Percentiles rank a stretch among this genome's conserved stretches.
These are phyloP conservation scores for Parsonsia alboflavescens DNA, from an alignment of 257 asterid species.

Conservation along the genomic window DNA sequence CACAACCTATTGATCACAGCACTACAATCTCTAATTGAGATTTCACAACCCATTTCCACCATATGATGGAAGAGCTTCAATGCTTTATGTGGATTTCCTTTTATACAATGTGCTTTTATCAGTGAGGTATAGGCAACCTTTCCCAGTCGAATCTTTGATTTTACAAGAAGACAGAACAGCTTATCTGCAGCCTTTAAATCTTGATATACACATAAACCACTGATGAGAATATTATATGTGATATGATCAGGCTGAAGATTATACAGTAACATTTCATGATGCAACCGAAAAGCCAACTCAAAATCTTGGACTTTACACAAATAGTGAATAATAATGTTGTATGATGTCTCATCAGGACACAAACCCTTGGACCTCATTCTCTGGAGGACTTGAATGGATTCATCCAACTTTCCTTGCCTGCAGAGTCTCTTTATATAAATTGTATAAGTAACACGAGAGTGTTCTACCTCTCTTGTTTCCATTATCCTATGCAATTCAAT, in stretches of 20 bases:
- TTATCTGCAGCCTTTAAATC: constrained; percentile 50
- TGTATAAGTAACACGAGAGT: constrained; percentile 62
- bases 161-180: constrained; percentile 40
- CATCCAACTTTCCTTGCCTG: constrained; percentile 45
- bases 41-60: constrained; percentile 54
- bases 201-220: constrained; percentile 57
- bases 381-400: constrained; percentile 37
- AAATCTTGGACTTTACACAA: constrained; percentile 47
- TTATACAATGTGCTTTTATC: constrained; percentile 71
- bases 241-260: constrained; percentile 44
- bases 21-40: constrained; percentile 64
- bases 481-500: constrained; percentile 46
- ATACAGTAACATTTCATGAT: constrained; percentile 40
- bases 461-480: constrained; percentile 46
- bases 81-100: constrained; percentile 59
- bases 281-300: constrained; percentile 37
- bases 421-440: constrained; percentile 62
- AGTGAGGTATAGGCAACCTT: constrained; percentile 65
- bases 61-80: constrained; percentile 48
- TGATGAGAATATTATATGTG: constrained; percentile 61
- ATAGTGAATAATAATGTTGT: constrained; percentile 54
- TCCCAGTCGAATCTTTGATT: constrained; percentile 33
- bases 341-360: constrained; percentile 52
- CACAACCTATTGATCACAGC: constrained; percentile 76
- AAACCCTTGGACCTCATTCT: constrained; percentile 47